Evolutionary conservation across 768 basidiomycete genomes (phyloP), one percentile per base, ranked within the genome.

Genomic region (Lyophyllum decastes): DNA sequence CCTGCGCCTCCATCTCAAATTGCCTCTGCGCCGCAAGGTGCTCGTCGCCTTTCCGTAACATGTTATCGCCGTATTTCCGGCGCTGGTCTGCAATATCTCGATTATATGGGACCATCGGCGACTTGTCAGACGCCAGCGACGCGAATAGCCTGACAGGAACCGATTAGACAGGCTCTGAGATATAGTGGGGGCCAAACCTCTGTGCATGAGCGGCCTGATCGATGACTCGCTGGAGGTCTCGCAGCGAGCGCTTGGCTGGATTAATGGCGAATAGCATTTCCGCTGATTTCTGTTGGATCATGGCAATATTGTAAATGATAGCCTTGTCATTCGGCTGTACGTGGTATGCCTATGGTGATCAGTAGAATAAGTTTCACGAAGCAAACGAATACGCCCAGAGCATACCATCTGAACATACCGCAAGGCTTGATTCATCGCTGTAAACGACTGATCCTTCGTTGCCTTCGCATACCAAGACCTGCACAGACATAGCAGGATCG

Each of bases 201-300:
- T 94, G 93, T 5, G 95, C 94, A 65, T 94, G 88, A 19, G 80
- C 78, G 11, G 94, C 95, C 57, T 93, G 90, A 40, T 87, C 83
- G 53, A 94, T 86, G 2, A 89, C 92, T 46, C 77, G 77, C 59
- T 90, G 80, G 21, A 98, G 79, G 60, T 98, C 94, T 54, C 83
- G 85, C 9, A 95, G 77, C 1, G 89, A 85, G 19, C 96, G 88
- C 69, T 94, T 94, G 25, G 85, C 77, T 1, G 88, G 82, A 0
- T 81, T 79, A 24, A 95, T 73, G 1, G 85, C 80, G 62, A 94
- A 88, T 24, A 98, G 74, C 74, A 98, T 81, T 70, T 98, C 96
- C 0, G 94, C 92, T 0, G 92, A 88, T 72, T 98, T 98, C 70
- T 99, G 97, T 71, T 95, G 89, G 33, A 98, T 94, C 90, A 99